Conservation (phyloP, 2,329 filamentous ascomycete genomes). For the Fusarium denticulatum region DNA sequence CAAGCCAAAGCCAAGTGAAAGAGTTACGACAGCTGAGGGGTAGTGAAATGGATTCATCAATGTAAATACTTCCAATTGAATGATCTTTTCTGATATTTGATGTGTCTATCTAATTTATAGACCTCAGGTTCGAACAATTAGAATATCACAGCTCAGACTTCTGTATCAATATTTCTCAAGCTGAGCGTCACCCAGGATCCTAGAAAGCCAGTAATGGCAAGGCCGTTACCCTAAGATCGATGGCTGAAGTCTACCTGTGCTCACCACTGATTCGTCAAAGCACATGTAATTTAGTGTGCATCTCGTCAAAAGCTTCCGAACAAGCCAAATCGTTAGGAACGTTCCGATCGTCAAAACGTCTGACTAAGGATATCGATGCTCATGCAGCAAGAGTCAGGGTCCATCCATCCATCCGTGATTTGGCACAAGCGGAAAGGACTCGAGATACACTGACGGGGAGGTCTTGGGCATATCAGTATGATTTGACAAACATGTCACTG, state of each 20-base stretch:
- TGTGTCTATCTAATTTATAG: background rate
- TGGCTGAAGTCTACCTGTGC: background rate
- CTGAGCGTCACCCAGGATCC: background rate
- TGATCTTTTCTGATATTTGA: background rate
- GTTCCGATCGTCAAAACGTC: constrained; percentile 14
- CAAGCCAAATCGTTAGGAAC: constrained; percentile 7
- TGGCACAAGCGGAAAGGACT: background rate
- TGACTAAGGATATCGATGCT: constrained; percentile 12
- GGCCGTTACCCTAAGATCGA: background rate
- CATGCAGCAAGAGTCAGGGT: constrained; percentile 26
- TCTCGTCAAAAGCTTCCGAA: constrained; percentile 4
- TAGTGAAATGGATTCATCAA: background rate
- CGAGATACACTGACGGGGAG: background rate
- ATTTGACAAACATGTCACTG: background rate
- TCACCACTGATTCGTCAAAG: constrained; percentile 15
- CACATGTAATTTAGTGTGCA: background rate
- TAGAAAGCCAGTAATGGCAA: constrained; percentile 2
- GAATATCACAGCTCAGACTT: background rate
- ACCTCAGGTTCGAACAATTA: background rate
- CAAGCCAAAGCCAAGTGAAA: constrained; percentile 9
- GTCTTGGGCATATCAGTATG: background rate
- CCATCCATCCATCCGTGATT: constrained; percentile 5
- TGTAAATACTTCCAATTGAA: background rate
- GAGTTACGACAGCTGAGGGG: background rate
- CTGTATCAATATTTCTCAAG: background rate